Conservation (phyloP, 176 grass and related monocot genomes). For the Oryza officinalis region DNA sequence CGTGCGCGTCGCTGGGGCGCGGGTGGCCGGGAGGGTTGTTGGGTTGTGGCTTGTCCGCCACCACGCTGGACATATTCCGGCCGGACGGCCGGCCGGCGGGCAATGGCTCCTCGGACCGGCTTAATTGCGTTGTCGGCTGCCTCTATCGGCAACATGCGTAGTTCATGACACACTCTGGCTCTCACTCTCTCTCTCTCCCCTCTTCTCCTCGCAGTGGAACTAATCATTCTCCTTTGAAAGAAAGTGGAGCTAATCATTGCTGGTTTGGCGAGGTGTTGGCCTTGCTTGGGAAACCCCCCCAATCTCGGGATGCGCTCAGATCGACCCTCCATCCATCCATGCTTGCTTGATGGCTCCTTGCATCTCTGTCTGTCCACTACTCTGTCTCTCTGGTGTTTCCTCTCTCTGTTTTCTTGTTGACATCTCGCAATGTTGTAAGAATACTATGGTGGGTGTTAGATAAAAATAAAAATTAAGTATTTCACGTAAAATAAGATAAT, state of each 20-base stretch:
- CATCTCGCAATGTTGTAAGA: neutral
- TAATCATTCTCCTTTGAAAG: slow-evolving; percentile 13
- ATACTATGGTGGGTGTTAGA: no score
- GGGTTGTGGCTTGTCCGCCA: neutral
- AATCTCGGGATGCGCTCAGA: neutral
- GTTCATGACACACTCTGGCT: neutral
- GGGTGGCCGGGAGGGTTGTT: neutral
- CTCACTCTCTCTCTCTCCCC: neutral
- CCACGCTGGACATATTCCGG: slow-evolving; percentile 28
- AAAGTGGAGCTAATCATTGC: slow-evolving; percentile 34
- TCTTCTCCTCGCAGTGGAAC: slow-evolving; percentile 7
- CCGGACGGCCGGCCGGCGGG: neutral
- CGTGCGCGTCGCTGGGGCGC: neutral
- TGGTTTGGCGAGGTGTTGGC: slow-evolving; percentile 25
- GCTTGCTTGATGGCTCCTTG: neutral
- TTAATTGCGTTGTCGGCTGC: slow-evolving; percentile 47
- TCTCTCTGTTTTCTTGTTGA: neutral
- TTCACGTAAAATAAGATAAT: no score
- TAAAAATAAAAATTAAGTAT: no score
- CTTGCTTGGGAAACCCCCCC: neutral
- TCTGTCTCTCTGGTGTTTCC: neutral
- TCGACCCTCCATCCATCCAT: neutral
- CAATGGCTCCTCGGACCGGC: neutral
- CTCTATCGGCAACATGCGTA: slow-evolving; percentile 23
- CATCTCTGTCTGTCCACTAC: neutral